Conservation (phyloP, 2,329 filamentous ascomycete species). For the Trichophyton rubrum region DNA sequence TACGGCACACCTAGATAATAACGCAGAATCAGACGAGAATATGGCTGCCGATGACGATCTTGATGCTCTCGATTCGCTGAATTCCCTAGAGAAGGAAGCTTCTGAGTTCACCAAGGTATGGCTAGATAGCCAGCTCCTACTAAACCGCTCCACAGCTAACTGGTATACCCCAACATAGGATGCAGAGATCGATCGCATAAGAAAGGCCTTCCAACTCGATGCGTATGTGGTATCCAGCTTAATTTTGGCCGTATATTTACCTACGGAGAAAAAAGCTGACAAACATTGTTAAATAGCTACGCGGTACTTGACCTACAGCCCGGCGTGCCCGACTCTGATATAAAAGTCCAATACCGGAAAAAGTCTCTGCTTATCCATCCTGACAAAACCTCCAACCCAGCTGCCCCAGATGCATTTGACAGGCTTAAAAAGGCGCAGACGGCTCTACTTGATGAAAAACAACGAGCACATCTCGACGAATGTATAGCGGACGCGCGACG, state of each 20-base stretch:
- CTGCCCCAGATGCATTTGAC: constrained; percentile 90
- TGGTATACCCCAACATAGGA: constrained; percentile 45
- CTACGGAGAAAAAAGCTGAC: background rate
- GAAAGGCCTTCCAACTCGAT: constrained; percentile 74
- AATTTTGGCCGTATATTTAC: background rate
- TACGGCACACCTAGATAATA: background rate
- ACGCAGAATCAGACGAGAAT: background rate
- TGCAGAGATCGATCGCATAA: constrained; percentile 87
- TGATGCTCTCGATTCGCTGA: constrained; percentile 61
- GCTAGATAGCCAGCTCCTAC: constrained; percentile 9
- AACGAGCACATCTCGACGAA: constrained; percentile 76
- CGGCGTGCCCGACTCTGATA: constrained; percentile 88
- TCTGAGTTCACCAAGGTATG: constrained; percentile 82
- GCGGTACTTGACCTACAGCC: constrained; percentile 91
- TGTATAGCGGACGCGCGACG: constrained; percentile 91
- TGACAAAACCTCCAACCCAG: constrained; percentile 87
- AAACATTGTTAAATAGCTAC: constrained; percentile 44
- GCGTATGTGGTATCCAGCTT: constrained; percentile 37
- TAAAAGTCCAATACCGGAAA: constrained; percentile 85
- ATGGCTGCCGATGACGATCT: constrained; percentile 40
- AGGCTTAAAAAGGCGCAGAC: constrained; percentile 89
- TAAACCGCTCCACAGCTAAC: background rate
- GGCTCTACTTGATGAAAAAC: constrained; percentile 85
- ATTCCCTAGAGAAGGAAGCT: constrained; percentile 67
- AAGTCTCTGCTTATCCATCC: constrained; percentile 99